Percentiles rank a stretch among this genome's conserved stretches.
Evolutionary conservation across 169 alveolate genomes (phyloP).

Genomic region (Plasmodium coatneyi): DNA sequence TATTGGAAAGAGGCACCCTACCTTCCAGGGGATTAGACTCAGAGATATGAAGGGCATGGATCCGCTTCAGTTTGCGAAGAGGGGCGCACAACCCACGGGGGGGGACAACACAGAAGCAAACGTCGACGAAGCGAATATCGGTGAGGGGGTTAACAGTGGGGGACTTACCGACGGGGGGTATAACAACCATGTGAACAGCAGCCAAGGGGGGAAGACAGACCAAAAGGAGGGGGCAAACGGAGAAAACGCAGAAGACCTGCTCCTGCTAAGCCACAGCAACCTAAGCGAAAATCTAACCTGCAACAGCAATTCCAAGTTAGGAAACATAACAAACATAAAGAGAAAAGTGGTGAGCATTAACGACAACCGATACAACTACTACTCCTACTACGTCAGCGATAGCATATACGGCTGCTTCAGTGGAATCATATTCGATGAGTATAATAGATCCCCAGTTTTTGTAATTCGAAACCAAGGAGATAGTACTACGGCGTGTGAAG

Average conservation of each 20-base stretch:
- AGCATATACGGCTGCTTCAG: conserved; percentile 76
- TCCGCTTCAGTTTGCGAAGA: neutral
- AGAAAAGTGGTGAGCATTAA: conserved; percentile 50
- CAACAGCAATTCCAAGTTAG: conserved; percentile 43
- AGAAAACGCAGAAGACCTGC: neutral
- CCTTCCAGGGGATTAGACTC: conserved; percentile 7
- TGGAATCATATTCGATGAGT: conserved; percentile 70
- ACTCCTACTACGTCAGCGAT: conserved; percentile 68
- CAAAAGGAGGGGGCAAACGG: neutral
- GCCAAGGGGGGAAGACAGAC: neutral
- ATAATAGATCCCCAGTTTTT: conserved; percentile 49
- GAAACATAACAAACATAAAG: conserved; percentile 61
- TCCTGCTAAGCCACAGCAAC: neutral
- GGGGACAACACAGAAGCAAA: neutral
- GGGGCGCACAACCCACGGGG: neutral
- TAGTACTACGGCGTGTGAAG: neutral
- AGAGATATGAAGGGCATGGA: neutral
- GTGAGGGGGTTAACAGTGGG: neutral
- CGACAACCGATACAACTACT: conserved; percentile 52
- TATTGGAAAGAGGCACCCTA: conserved; percentile 68
- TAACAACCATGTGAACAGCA: neutral
- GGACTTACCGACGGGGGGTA: too few species aligned
- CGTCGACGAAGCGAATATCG: neutral
- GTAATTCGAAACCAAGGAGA: conserved; percentile 34
- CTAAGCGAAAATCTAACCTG: neutral